phyloP scores from a whole-genome alignment of 306 rosid species.

The Begonia loranthoides region DNA sequence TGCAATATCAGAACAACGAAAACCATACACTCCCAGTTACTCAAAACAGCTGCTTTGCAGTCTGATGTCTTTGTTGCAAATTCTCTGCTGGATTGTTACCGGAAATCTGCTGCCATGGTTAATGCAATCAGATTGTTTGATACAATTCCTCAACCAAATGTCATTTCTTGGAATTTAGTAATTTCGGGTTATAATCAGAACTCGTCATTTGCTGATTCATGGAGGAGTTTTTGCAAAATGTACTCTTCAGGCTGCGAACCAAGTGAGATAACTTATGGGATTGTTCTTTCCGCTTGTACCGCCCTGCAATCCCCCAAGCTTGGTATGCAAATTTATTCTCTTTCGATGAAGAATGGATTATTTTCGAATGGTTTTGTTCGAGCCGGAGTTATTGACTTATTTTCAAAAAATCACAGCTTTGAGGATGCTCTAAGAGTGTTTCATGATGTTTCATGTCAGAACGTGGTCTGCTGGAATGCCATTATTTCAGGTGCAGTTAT shows the following conservation, averaged over 20 bases:
- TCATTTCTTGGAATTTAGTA: slow-evolving; percentile 64
- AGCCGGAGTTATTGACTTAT: slow-evolving; percentile 27
- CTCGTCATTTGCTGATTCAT: slow-evolving; percentile 24
- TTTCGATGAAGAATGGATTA: slow-evolving; percentile 26
- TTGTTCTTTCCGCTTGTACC: slow-evolving; percentile 52
- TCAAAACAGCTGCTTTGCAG: slow-evolving; percentile 21
- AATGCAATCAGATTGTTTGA: slow-evolving; percentile 32
- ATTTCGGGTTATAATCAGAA: slow-evolving; percentile 43
- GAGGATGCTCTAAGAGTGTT: slow-evolving; percentile 31
- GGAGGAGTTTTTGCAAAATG: slow-evolving; percentile 39
- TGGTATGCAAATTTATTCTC: slow-evolving; percentile 34
- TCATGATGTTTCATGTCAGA: slow-evolving; percentile 34
- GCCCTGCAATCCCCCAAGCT: slow-evolving; percentile 25
- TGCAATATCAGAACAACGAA: slow-evolving; percentile 15
- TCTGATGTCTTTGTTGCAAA: slow-evolving; percentile 27
- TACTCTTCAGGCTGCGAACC: slow-evolving; percentile 26
- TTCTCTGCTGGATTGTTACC: slow-evolving; percentile 24
- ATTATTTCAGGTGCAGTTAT: slow-evolving; percentile 53
- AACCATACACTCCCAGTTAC: slow-evolving; percentile 36
- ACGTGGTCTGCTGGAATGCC: slow-evolving; percentile 49
- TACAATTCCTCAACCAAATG: slow-evolving; percentile 24
- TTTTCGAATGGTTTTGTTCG: slow-evolving; percentile 27
- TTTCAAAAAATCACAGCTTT: slow-evolving; percentile 20
- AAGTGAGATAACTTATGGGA: slow-evolving; percentile 39
- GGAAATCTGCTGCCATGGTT: slow-evolving; percentile 22